Evolutionary conservation across 139 green algal species (phyloP).

Genomic region (Chlamydomonas schloesseri): DNA sequence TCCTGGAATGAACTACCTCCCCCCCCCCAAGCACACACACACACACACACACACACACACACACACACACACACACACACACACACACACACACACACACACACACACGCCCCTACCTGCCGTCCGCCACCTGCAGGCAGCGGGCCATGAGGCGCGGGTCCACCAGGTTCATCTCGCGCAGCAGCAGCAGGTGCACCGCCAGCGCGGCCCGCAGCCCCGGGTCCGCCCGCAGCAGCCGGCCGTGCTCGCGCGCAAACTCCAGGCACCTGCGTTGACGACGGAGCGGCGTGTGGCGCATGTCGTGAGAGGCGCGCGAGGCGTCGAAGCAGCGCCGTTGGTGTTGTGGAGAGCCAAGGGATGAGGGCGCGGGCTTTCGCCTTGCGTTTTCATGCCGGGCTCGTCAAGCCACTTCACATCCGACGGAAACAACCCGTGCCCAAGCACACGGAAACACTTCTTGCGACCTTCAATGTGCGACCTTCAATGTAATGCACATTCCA

Average conservation of each 20-base stretch:
- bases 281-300: too few species aligned
- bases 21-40: too few species aligned
- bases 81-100: not conserved
- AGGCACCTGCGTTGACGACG: constrained; percentile 10
- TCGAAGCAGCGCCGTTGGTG: too few species aligned
- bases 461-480: too few species aligned
- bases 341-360: too few species aligned
- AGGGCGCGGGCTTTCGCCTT: too few species aligned
- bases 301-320: not conserved
- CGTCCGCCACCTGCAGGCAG: constrained; percentile 16
- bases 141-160: not conserved
- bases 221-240: not conserved
- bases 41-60: not conserved
- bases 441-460: too few species aligned
- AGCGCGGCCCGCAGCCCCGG: constrained; percentile 21
- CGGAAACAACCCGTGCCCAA: too few species aligned
- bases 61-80: not conserved
- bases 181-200: constrained; percentile 27
- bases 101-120: not conserved
- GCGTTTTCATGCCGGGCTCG: too few species aligned
- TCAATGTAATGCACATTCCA: too few species aligned
- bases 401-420: too few species aligned
- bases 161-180: constrained; percentile 26
- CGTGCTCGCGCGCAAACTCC: constrained; percentile 7
- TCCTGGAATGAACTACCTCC: too few species aligned